Base-by-base conservation (phyloP, 495 filamentous ascomycete species). In the Cairneyella variabilis region DNA sequence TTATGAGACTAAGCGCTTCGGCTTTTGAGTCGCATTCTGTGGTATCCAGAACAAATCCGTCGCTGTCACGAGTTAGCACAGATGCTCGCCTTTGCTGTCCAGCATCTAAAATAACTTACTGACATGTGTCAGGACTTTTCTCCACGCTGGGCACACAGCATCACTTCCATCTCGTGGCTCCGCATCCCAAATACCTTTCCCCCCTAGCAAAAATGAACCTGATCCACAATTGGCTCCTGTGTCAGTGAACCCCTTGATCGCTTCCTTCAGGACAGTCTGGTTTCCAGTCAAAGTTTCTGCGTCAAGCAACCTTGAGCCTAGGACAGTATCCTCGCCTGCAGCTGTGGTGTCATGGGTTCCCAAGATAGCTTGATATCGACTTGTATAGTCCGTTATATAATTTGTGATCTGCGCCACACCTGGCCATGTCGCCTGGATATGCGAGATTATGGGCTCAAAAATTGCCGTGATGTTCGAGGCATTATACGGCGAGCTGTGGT, bases 91-190 rank as follows among this genome's bases (percentile, higher is more conserved):
- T n/a, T n/a, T 23, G 41, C 23, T 28, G 0, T 44, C 8, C 2
- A 10, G 43, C n/a, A 34, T 34, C n/a, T n/a, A n/a, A 21, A 27
- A 6, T 28, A 12, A 43, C 57, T 48, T 14, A 57, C 44, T 38
- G 32, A 66, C 56, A 55, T 75, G 63, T 23, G 74, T 53, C 41
- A 73, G 71, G 9, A 66, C 61, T 10, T 54, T 64, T 17, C 74
- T 59, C 73, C 76, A 79, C 11, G 73, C 72, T 0, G 73, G 70
- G 51, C 71, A 71, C 16, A 75, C 59, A 32, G 65, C 65, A 53
- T 67, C 50, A 48, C 54, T 41, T 7, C 58, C 58, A 8, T 56
- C 42, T 26, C 68, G 57, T 21, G 67, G 60, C 12, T 54, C 18
- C 16, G 53, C 57, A 41, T 73, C 68, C 16, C 20, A 18, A 18